Evolutionary conservation across 345 rosid genomes (phyloP).

Genomic region (Pseudoturritis turrita): DNA sequence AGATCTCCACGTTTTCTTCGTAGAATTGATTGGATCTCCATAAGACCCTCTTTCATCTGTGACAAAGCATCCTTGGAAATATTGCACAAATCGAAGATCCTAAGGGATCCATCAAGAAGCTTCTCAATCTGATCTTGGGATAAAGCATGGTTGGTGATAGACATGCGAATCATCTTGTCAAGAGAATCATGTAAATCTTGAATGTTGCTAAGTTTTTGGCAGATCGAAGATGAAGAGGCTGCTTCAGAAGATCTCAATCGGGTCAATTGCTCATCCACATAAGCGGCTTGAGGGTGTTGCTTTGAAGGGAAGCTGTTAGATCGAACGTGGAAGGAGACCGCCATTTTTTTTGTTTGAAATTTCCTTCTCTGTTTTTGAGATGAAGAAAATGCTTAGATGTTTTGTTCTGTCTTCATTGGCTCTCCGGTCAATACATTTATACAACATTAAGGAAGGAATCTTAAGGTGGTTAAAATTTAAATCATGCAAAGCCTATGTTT

Average conservation of each 20-base stretch:
- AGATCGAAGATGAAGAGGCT: constrained; percentile 15
- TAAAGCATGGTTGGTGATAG: constrained; percentile 21
- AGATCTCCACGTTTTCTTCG: constrained; percentile 29
- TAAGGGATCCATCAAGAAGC: constrained; percentile 30
- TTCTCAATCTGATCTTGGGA: constrained; percentile 30
- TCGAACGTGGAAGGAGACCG: constrained; percentile 30
- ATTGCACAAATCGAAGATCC: constrained; percentile 32
- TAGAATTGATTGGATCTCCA: constrained; percentile 30
- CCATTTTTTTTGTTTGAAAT: constrained; percentile 9
- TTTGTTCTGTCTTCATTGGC: too few species aligned
- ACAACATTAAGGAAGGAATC: too few species aligned
- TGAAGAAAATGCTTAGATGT: too few species aligned
- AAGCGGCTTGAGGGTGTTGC: constrained; percentile 32
- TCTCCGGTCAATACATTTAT: too few species aligned
- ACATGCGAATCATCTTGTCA: constrained; percentile 29
- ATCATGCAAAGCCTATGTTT: too few species aligned
- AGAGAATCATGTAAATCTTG: constrained; percentile 35
- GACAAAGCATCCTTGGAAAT: constrained; percentile 33
- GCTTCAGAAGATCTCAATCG: constrained; percentile 27
- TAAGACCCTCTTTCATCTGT: constrained; percentile 22
- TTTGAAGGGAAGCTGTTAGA: constrained; percentile 40
- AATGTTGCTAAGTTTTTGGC: constrained; percentile 21
- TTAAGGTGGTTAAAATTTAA: too few species aligned
- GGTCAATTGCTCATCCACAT: constrained; percentile 27
- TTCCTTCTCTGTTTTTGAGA: too few species aligned